A percentile compares a stretch with the other conserved stretches of the same genome.
These are phyloP conservation scores for Tolypocladium guangdongense DNA, from an alignment of 2,329 filamentous ascomycete genomes.

Conservation along the genomic window DNA sequence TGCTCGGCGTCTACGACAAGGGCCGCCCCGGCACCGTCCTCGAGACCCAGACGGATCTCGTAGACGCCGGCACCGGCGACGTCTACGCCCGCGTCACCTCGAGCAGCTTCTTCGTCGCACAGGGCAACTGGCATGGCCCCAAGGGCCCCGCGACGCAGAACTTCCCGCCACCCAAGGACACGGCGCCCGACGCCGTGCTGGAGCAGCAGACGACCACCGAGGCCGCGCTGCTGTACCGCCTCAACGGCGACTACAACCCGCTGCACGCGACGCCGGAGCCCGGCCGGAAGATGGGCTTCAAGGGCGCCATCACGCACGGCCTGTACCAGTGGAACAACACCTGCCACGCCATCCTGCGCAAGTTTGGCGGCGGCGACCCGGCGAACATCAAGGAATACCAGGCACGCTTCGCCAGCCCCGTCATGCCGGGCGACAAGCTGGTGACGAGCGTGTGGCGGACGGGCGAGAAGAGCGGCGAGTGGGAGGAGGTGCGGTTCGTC, in stretches of 20 bases:
- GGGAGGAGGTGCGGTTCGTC: slow-evolving; percentile 75
- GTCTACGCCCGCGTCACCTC: slow-evolving; percentile 60
- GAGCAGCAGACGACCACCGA: slow-evolving; percentile 60
- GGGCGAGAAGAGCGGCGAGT: slow-evolving; percentile 52
- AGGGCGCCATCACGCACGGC: slow-evolving; percentile 80
- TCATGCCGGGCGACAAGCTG: slow-evolving; percentile 73
- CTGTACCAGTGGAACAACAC: slow-evolving; percentile 79
- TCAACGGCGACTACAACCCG: slow-evolving; percentile 93
- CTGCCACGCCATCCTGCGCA: slow-evolving; percentile 60
- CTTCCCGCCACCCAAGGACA: slow-evolving; percentile 65
- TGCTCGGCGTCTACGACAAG: slow-evolving; percentile 84
- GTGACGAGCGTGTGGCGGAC: slow-evolving; percentile 73
- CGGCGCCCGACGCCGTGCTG: slow-evolving; percentile 61
- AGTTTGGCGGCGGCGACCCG: slow-evolving; percentile 66
- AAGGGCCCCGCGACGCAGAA: slow-evolving; percentile 74
- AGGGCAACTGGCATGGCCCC: slow-evolving; percentile 76
- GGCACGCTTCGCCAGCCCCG: slow-evolving; percentile 76
- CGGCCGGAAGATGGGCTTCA: slow-evolving; percentile 82
- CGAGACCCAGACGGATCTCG: slow-evolving; percentile 67
- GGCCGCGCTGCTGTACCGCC: slow-evolving; percentile 66
- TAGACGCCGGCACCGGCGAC: slow-evolving; percentile 58
- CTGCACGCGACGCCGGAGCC: slow-evolving; percentile 81
- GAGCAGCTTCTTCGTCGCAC: slow-evolving; percentile 69
- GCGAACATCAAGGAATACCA: slow-evolving; percentile 80
- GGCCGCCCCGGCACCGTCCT: slow-evolving; percentile 73